phyloP scores from a whole-genome alignment of 2,329 filamentous ascomycete species.

The Aspergillus viridinutans region DNA sequence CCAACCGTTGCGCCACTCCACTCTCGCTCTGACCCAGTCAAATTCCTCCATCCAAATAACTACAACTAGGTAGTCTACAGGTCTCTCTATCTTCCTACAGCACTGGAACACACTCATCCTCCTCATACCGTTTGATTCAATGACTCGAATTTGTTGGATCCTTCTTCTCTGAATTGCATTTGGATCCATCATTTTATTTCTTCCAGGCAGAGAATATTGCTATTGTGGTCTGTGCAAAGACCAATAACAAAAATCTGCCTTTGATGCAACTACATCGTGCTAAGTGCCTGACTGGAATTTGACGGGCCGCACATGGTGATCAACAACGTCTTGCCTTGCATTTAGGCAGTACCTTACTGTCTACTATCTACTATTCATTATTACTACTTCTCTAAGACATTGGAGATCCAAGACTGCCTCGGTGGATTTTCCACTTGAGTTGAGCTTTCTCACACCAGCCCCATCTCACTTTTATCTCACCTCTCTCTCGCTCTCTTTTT shows the following conservation, averaged over 20 bases:
- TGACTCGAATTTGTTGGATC: too few species aligned
- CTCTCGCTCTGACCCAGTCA: constrained; percentile 4
- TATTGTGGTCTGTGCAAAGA: neutral
- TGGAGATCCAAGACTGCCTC: neutral
- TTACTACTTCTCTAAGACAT: neutral
- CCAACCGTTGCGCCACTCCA: neutral
- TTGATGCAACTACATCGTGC: neutral
- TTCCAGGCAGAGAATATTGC: constrained; percentile 1
- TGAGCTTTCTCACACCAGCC: neutral
- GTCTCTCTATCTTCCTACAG: too few species aligned
- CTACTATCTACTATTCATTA: neutral
- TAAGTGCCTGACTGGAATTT: neutral
- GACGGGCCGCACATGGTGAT: neutral
- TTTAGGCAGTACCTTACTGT: neutral
- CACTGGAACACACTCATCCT: neutral
- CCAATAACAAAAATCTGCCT: neutral
- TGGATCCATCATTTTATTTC: constrained; percentile 8
- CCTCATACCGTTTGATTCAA: neutral
- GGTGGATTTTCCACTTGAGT: neutral
- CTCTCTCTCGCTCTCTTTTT: constrained; percentile 3
- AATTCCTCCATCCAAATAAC: neutral
- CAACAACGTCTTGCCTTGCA: neutral
- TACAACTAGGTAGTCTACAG: neutral
- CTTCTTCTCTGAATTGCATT: constrained; percentile 1
- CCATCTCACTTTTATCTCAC: neutral